phyloP scores from a whole-genome alignment of 306 rosid species.

The Sechiopsis laciniata region DNA sequence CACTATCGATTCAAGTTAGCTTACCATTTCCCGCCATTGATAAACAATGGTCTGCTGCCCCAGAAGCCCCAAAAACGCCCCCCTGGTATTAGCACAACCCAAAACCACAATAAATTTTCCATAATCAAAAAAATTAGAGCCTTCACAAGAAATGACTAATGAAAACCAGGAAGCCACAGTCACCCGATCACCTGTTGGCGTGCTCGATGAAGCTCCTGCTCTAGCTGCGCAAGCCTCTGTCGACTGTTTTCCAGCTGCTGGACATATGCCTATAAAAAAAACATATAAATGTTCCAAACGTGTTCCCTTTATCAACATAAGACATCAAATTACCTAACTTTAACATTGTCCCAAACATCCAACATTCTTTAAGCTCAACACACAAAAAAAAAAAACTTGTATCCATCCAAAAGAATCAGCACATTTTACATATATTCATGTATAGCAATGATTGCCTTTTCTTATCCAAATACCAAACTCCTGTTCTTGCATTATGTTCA shows the following conservation, averaged over 20 bases:
- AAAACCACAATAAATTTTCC: not conserved
- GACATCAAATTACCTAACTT: slow-evolving; percentile 12
- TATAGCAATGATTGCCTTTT: not conserved
- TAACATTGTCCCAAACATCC: not conserved
- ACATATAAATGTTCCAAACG: slow-evolving; percentile 40
- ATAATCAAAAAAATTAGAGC: not conserved
- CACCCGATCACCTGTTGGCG: slow-evolving; percentile 56
- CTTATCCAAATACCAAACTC: no score
- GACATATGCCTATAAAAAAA: slow-evolving; percentile 78
- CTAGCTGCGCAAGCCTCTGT: slow-evolving; percentile 56
- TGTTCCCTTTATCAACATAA: slow-evolving; percentile 27
- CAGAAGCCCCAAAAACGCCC: slow-evolving; percentile 10
- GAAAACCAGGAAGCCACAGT: not conserved
- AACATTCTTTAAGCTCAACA: not conserved
- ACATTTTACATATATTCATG: not conserved
- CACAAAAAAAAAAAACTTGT: not conserved
- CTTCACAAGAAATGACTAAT: not conserved
- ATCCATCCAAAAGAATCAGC: not conserved
- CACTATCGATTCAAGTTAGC: not conserved
- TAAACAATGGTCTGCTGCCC: slow-evolving; percentile 9
- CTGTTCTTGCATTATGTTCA: no score
- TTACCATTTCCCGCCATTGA: slow-evolving; percentile 17
- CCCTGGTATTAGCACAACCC: not conserved
- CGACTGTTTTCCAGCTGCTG: slow-evolving; percentile 71
- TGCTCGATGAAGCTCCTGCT: slow-evolving; percentile 65